These are phyloP conservation scores for Reticulascus tulasneorum DNA, from an alignment of 2,329 filamentous ascomycete genomes.

Conservation along the genomic window DNA sequence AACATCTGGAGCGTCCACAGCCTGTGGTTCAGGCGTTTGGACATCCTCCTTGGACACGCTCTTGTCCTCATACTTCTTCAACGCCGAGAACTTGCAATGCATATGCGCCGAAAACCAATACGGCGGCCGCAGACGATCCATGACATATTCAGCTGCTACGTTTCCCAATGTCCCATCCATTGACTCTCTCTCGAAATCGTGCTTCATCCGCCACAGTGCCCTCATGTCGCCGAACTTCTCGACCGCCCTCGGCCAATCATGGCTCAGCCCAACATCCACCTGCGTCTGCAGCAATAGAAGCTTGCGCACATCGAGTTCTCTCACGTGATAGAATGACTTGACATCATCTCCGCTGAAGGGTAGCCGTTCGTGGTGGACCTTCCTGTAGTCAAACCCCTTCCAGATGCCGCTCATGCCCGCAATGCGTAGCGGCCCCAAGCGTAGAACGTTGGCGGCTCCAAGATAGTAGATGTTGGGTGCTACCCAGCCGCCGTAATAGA, in stretches of 20 bases:
- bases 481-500: slow-evolving; percentile 96
- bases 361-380: slow-evolving; percentile 77
- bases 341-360: slow-evolving; percentile 77
- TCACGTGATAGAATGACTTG: slow-evolving; percentile 81
- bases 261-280: slow-evolving; percentile 86
- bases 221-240: slow-evolving; percentile 72
- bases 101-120: slow-evolving; percentile 95
- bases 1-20: neutral
- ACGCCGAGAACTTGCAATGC: slow-evolving; percentile 80
- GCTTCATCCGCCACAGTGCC: slow-evolving; percentile 69
- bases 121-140: slow-evolving; percentile 75
- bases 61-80: slow-evolving; percentile 50
- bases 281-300: slow-evolving; percentile 79
- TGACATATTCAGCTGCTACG: slow-evolving; percentile 71
- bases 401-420: slow-evolving; percentile 91
- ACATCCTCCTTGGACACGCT: neutral
- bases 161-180: slow-evolving; percentile 72
- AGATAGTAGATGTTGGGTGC: slow-evolving; percentile 97
- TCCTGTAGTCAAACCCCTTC: slow-evolving; percentile 85
- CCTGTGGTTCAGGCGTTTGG: neutral
- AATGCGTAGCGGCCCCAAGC: slow-evolving; percentile 79
- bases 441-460: slow-evolving; percentile 85
- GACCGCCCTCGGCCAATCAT: slow-evolving; percentile 89
- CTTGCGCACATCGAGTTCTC: slow-evolving; percentile 89
- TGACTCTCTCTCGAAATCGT: slow-evolving; percentile 72